Percentiles rank a stretch among this genome's conserved stretches.
Conservation (phyloP, 495 filamentous ascomycete species). For the Penicillium dipodomyicola region DNA sequence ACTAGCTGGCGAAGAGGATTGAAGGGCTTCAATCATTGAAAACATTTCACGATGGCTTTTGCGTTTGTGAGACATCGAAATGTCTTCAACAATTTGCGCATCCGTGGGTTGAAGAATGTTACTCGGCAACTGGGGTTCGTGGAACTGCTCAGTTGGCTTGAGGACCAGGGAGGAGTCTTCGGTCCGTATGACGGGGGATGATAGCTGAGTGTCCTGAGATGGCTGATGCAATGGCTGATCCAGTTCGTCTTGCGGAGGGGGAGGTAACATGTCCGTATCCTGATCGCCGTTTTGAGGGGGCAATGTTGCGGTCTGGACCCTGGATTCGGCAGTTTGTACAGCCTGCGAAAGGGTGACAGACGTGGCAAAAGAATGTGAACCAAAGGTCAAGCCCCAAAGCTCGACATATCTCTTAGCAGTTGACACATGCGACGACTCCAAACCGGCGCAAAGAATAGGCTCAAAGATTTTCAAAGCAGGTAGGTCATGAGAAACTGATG, state of each 20-base stretch:
- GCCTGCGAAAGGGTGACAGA: slow-evolving; percentile 46
- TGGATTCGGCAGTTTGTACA: slow-evolving; percentile 41
- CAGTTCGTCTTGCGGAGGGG: not conserved
- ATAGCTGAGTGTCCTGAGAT: slow-evolving; percentile 13
- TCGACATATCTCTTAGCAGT: slow-evolving; percentile 53
- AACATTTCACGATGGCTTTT: slow-evolving; percentile 59
- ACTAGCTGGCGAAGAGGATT: slow-evolving; percentile 53
- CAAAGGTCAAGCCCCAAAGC: slow-evolving; percentile 61
- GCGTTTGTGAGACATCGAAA: slow-evolving; percentile 33
- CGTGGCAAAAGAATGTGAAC: slow-evolving; percentile 42
- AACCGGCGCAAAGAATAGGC: slow-evolving; percentile 53
- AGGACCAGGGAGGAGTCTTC: slow-evolving; percentile 3
- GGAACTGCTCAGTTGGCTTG: slow-evolving; percentile 8
- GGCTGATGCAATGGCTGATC: not conserved
- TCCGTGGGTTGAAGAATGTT: slow-evolving; percentile 7
- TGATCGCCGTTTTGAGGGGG: not conserved
- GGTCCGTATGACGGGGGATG: slow-evolving; percentile 27
- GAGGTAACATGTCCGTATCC: not conserved
- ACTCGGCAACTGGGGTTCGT: slow-evolving; percentile 18
- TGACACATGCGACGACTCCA: slow-evolving; percentile 53
- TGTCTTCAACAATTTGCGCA: not conserved
- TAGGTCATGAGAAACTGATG: slow-evolving; percentile 37
- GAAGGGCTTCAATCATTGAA: slow-evolving; percentile 68
- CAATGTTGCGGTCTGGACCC: not conserved
- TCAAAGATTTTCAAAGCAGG: slow-evolving; percentile 48